Evolutionary conservation across 305 asterid genomes (phyloP), one percentile per base, ranked within the genome.

Genomic region (Plantago lanceolata): DNA sequence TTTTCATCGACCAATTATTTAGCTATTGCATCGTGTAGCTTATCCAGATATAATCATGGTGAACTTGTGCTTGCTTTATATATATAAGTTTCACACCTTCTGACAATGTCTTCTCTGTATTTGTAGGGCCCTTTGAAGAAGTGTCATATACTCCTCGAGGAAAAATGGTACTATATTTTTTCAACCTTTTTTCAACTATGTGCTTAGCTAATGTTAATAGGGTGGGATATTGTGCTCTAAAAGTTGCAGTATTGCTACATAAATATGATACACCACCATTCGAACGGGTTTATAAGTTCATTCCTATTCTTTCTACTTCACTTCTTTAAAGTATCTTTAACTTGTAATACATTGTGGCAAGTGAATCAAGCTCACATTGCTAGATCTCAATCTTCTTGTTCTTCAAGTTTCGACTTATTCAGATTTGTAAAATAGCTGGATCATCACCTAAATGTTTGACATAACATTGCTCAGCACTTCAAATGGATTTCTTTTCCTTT

Each of bases 101-200:
- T 62, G 43, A 33, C 47, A 56, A 51, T 20, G n/a, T 40, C 48
- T 61, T 65, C 57, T 70, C 65, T 63, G 54, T 81, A 68, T 75
- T 73, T 78, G 70, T 93, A 94, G 99, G 89, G 63, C 96, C 96
- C 76, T 90, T 83, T 67, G 86, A 86, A 78, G 97, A 85, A 75
- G 84, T 76, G 48, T 80, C 96, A 53, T 86, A 73, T 78, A 80
- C 78, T 58, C 93, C 95, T 1, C 75, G 65, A 72, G 90, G 83
- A 74, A 77, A 69, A 79, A 69, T 73, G 99, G 97, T 94, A 86
- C 31, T 78, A 12, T 72, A 57, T 28, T 50, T 59, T 59, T 64
- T 43, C 61, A 64, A n/a, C n/a, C n/a, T 61, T 52, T n/a, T n/a
- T n/a, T n/a, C n/a, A n/a, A n/a, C n/a, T 29, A 73, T 48, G 18